Evolutionary conservation across 257 asterid species (phyloP).

Genomic region (Oldenlandia corymbosa): DNA sequence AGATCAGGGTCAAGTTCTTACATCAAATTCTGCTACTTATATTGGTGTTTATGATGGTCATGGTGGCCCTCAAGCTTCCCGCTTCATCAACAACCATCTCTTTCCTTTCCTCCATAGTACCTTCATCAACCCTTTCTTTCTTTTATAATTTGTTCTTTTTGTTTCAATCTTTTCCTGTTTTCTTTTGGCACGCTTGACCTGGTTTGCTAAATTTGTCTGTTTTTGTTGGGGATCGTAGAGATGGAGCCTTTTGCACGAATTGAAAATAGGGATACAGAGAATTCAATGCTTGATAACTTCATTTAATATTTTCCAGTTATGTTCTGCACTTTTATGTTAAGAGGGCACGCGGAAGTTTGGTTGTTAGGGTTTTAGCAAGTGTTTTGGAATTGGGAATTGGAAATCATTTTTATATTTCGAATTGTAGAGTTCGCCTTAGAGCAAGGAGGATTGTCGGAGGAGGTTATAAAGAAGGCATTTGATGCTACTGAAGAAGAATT

Average conservation of each 20-base stretch:
- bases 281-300: neutral
- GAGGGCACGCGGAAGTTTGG: neutral
- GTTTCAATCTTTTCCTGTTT: neutral
- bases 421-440: slow-evolving; percentile 28
- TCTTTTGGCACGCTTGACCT: neutral
- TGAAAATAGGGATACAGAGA: neutral
- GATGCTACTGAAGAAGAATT: slow-evolving; percentile 34
- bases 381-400: no score
- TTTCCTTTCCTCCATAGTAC: slow-evolving; percentile 34
- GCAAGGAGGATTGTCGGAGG: slow-evolving; percentile 36
- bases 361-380: neutral
- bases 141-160: neutral
- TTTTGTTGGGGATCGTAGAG: neutral
- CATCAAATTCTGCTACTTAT: slow-evolving; percentile 36
- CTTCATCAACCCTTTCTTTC: neutral
- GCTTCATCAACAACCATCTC: slow-evolving; percentile 31
- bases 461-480: slow-evolving; percentile 35
- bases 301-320: neutral
- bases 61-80: slow-evolving; percentile 45
- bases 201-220: neutral
- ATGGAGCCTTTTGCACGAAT: slow-evolving; percentile 4
- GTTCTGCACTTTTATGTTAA: neutral
- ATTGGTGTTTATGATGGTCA: slow-evolving; percentile 47
- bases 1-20: slow-evolving; percentile 39
- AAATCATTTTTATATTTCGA: neutral